Base-by-base conservation (phyloP, 768 basidiomycete species). In the Clathrus columnatus region DNA sequence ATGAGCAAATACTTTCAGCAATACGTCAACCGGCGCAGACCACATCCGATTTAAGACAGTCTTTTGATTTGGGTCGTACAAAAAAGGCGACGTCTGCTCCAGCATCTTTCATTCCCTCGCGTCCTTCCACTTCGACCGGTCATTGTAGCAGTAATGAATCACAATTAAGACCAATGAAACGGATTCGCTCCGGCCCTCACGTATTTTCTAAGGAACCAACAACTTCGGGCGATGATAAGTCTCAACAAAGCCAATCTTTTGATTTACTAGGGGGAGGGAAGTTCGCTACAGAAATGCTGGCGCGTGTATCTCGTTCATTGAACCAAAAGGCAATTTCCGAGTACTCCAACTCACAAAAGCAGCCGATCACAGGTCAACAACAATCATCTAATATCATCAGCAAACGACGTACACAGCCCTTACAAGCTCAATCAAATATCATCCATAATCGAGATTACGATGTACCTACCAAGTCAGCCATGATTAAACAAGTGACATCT, bases 251-350 rank as follows among this genome's bases (percentile, higher is more conserved):
- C 54, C 23, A 43, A 45, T 18, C 51, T 21, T 41, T 42, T 18
- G 24, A 44, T 43, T 24, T 30, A 29, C 32, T 47, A 36, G 36
- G 30, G 28, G 28, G 29, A 48, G 54, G 44, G 11, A 48, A 47
- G 27, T 7, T 24, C 21, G 18, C 43, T 30, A 55, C 45, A 23
- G 32, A 47, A 23, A 30, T 48, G 20, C 45, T 55, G 21, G 18
- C 46, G 4, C 44, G 46, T 8, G 54, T 55, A 2, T 55, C 54
- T 11, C 54, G 44, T 16, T 55, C 54, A 29, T 47, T 55, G 14
- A 55, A 55, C 54, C 44, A 55, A 18, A 55, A 30, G 46, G 54
- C 44, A 7, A 48, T 55, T 18, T 47, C 54, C 21, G 54, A 46
- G 23, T 48, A 46, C 26, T 21, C 45, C 17, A 41, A 16, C 30